Evolutionary conservation across 2,329 filamentous ascomycete species (phyloP).

Genomic region (Pseudogymnoascus pannorum): DNA sequence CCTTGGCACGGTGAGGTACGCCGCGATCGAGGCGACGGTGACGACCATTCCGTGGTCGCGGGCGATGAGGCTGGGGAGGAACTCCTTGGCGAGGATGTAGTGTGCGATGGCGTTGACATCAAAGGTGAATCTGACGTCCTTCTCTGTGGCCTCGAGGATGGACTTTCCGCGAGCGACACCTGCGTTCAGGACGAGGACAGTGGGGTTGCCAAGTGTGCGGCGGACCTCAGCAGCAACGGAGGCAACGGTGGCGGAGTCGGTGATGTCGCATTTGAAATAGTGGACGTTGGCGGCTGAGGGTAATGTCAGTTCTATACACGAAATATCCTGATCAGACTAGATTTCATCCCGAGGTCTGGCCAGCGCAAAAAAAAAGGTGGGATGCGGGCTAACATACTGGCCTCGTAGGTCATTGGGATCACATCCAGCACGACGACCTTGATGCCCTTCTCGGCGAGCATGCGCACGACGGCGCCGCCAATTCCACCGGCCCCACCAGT

Average conservation of each 20-base stretch:
- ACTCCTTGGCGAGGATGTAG: conserved; percentile 59
- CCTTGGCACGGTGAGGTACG: conserved; percentile 51
- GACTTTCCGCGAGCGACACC: conserved; percentile 55
- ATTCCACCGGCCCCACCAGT: conserved; percentile 72
- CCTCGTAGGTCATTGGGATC: conserved; percentile 49
- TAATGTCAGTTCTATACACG: background rate
- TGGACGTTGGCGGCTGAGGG: conserved; percentile 46
- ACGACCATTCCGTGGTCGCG: conserved; percentile 66
- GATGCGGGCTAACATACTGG: conserved; percentile 33
- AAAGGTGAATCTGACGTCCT: conserved; percentile 59
- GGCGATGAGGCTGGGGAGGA: conserved; percentile 57
- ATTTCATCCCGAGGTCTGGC: conserved; percentile 12
- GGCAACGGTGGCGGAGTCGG: conserved; percentile 46
- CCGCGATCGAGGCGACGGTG: conserved; percentile 58
- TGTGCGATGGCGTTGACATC: conserved; percentile 63
- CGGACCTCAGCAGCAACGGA: conserved; percentile 46
- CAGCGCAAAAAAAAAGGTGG: background rate
- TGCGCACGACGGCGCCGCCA: conserved; percentile 55
- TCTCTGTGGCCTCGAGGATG: conserved; percentile 50
- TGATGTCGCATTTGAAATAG: conserved; percentile 65
- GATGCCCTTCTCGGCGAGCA: conserved; percentile 57
- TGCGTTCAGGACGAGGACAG: conserved; percentile 66
- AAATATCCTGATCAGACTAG: background rate
- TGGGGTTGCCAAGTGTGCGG: conserved; percentile 52
- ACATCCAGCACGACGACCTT: conserved; percentile 68